A percentile compares a stretch with the other conserved stretches of the same genome.
Conservation (phyloP, 495 filamentous ascomycete genomes). For the Amniculicola lignicola region DNA sequence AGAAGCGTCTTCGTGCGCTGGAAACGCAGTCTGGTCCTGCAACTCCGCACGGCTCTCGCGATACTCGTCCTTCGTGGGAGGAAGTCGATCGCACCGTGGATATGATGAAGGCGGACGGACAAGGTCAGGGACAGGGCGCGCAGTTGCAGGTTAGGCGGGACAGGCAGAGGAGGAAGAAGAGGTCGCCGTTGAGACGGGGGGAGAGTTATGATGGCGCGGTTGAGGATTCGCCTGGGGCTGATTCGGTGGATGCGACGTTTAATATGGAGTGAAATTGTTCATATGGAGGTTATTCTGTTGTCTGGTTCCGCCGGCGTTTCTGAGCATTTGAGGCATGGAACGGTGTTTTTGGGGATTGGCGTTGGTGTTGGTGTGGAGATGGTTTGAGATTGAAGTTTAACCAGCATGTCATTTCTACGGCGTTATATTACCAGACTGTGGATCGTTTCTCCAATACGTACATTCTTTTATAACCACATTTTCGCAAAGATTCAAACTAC, state of each 20-base stretch:
- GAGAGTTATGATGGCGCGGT: conserved; percentile 17
- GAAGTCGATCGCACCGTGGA: conserved; percentile 28
- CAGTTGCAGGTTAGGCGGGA: background rate
- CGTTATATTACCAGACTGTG: no score
- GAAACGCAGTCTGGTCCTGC: conserved; percentile 39
- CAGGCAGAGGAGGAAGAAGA: conserved; percentile 10
- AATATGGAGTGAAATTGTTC: conserved; percentile 4
- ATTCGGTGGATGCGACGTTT: conserved; percentile 17
- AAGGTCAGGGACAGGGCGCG: conserved; percentile 9
- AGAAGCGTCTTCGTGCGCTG: conserved; percentile 8
- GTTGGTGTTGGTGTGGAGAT: background rate
- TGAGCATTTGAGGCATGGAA: background rate
- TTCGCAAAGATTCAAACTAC: no score
- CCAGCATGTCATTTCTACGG: no score
- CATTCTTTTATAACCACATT: no score
- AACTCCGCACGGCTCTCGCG: conserved; percentile 35
- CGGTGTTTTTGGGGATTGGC: background rate
- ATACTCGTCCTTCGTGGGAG: conserved; percentile 30
- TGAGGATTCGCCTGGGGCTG: conserved; percentile 15
- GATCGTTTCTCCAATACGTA: no score
- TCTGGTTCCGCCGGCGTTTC: background rate
- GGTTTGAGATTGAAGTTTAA: no score
- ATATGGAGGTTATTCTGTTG: background rate
- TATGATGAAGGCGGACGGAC: conserved; percentile 22
- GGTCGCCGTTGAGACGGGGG: conserved; percentile 17